Evolutionary conservation across 139 green algal genomes (phyloP).

Genomic region (Asterochloris erici): DNA sequence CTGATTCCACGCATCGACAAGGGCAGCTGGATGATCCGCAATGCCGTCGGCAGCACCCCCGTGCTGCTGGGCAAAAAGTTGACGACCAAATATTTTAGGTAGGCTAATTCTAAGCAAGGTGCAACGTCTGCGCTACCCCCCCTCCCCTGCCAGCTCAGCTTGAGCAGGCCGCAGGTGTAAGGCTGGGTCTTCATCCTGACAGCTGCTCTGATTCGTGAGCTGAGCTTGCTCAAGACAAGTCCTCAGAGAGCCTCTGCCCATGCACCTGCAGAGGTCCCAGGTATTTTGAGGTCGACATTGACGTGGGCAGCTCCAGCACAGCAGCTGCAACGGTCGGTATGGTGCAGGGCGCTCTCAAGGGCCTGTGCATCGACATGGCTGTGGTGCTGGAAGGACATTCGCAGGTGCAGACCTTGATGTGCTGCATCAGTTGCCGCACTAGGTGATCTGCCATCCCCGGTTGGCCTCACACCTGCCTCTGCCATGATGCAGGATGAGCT

Average conservation of each 20-base stretch:
- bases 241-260: too few relatives aligned
- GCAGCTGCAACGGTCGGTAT: constrained; percentile 30
- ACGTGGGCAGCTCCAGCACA: constrained; percentile 33
- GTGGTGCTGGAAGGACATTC: constrained; percentile 29
- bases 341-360: constrained; percentile 35
- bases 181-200: too few relatives aligned
- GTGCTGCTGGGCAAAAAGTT: constrained; percentile 68
- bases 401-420: constrained; percentile 10
- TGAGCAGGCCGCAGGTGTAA: too few relatives aligned
- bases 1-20: constrained; percentile 42
- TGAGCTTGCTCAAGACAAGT: too few relatives aligned
- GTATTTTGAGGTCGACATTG: constrained; percentile 39
- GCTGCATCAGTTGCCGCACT: not conserved
- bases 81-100: constrained; percentile 60
- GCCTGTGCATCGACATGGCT: constrained; percentile 47
- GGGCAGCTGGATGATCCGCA: constrained; percentile 62
- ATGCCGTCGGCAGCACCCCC: constrained; percentile 64
- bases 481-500: constrained; percentile 27
- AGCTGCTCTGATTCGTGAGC: too few relatives aligned
- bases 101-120: not conserved
- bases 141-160: too few relatives aligned
- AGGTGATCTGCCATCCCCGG: not conserved
- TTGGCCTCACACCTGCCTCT: not conserved
- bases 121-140: too few relatives aligned
- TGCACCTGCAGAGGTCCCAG: constrained; percentile 14